Evolutionary conservation across 352 stramenopile species (phyloP).

Genomic region (Phytophthora palmivora): DNA sequence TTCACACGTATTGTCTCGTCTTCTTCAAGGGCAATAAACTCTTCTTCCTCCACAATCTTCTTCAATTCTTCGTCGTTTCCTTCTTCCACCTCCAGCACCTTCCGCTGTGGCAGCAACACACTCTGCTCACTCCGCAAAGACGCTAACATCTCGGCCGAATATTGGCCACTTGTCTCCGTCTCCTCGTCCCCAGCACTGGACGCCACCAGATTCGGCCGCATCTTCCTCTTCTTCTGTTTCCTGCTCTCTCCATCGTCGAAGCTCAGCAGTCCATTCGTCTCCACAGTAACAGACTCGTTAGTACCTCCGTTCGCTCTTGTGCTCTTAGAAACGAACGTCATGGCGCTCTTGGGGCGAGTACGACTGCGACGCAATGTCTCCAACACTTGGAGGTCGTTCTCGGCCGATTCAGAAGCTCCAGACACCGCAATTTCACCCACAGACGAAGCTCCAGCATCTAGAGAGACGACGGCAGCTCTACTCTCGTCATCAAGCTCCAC

Average conservation of each 20-base stretch:
- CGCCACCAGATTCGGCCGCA: conserved; percentile 65
- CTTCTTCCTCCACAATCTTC: conserved; percentile 40
- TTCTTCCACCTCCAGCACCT: conserved; percentile 34
- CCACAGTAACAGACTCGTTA: neutral
- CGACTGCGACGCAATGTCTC: conserved; percentile 48
- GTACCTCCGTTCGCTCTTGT: neutral
- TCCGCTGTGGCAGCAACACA: conserved; percentile 40
- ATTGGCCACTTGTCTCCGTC: conserved; percentile 31
- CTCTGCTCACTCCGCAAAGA: conserved; percentile 74
- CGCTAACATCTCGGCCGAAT: conserved; percentile 68
- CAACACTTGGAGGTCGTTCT: conserved; percentile 37
- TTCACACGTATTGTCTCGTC: conserved; percentile 50
- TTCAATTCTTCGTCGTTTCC: conserved; percentile 29
- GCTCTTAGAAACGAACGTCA: conserved; percentile 56
- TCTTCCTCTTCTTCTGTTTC: conserved; percentile 52
- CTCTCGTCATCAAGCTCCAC: conserved; percentile 17
- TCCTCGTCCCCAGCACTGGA: conserved; percentile 33
- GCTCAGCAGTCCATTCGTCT: conserved; percentile 46
- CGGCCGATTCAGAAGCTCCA: conserved; percentile 13
- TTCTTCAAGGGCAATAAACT: conserved; percentile 75
- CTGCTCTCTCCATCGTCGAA: conserved; percentile 55
- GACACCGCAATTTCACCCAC: neutral
- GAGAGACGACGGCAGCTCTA: neutral
- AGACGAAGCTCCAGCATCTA: neutral
- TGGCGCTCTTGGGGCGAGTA: conserved; percentile 30